Conservation (phyloP, 768 basidiomycete species). For the Leucocoprinus leucothites region DNA sequence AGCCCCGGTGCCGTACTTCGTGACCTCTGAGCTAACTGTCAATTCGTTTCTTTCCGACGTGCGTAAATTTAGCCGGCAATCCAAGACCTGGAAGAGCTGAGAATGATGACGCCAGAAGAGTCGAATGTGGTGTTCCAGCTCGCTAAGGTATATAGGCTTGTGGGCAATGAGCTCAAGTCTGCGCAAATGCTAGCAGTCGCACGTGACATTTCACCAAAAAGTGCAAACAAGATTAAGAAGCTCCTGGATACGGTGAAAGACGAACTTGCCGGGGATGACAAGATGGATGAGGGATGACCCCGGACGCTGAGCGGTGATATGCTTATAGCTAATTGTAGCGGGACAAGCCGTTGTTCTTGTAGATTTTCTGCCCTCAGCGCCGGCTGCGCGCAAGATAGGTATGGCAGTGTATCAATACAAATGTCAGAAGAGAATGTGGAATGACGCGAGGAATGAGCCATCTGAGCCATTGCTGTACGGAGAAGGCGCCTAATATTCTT, state of each 20-base stretch:
- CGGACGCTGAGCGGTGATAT: conserved; percentile 6
- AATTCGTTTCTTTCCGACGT: conserved; percentile 17
- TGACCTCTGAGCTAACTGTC: conserved; percentile 9
- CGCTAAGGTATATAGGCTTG: conserved; percentile 83
- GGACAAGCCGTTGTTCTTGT: conserved; percentile 27
- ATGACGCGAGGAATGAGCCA: background rate
- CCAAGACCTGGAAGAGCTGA: conserved; percentile 74
- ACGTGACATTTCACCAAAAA: conserved; percentile 92
- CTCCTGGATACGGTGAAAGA: conserved; percentile 70
- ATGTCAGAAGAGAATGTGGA: background rate
- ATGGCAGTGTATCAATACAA: conserved; percentile 10
- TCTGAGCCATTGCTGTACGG: background rate
- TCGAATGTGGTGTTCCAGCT: conserved; percentile 96
- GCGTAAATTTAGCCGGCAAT: conserved; percentile 62
- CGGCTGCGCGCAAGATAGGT: background rate
- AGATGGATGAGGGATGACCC: conserved; percentile 75
- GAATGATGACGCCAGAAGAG: conserved; percentile 87
- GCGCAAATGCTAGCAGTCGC: conserved; percentile 86
- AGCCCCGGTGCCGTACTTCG: conserved; percentile 4
- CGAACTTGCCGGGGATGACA: conserved; percentile 46
- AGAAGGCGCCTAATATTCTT: background rate
- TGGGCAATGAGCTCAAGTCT: conserved; percentile 76
- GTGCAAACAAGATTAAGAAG: conserved; percentile 77
- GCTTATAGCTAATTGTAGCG: conserved; percentile 24
- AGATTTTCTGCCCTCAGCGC: conserved; percentile 18